Base-by-base conservation (phyloP, 2,329 filamentous ascomycete species). In the Aspergillus aculeatinus region DNA sequence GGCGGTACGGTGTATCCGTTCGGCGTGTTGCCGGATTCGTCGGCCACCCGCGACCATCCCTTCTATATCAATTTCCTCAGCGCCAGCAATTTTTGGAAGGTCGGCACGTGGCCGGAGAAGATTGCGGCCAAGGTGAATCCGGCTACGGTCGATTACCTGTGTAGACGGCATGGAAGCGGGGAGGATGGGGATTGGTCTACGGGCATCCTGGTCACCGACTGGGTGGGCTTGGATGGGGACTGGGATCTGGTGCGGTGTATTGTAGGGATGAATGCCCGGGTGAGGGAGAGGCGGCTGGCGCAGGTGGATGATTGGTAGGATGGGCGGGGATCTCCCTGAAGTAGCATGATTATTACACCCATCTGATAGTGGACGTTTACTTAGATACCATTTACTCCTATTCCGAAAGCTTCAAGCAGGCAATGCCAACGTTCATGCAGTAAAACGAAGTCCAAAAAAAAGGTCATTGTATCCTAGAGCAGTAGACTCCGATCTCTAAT, bases 81-180 rank as follows among this genome's bases (percentile, higher is more conserved):
- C 67, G 95, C 89, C 0, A 94, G 89, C 75, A 97, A 97, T 79
- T 98, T 98, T 80, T 98, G 94, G 87, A 93, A 91, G 65, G 82
- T 89, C 1, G 87, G 86, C 58, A 96, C 92, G 76, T 99, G 95
- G 95, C 95, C 95, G 0, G 93, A 96, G 76, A 89, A 86, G 70
- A 91, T 99, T 73, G 94, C 95, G 1, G 88, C 87, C 21, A 91
- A 90, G 78, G 83, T 96, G 52, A 98, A 98, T 79, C 90, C 93
- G 19, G 87, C 88, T 2, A 84, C 83, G n/a, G 79, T 84, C 48
- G 80, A 83, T 62, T 85, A 85, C 73, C 70, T 88, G 55, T 86
- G 84, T 66, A 75, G 77, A 63, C 81, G 77, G 59, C 84, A 87
- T 69, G 77, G 72, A 48, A 67, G 74, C 58, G 78, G 80, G 50